Conservation (phyloP, 305 asterid genomes). For the Withania somnifera region DNA sequence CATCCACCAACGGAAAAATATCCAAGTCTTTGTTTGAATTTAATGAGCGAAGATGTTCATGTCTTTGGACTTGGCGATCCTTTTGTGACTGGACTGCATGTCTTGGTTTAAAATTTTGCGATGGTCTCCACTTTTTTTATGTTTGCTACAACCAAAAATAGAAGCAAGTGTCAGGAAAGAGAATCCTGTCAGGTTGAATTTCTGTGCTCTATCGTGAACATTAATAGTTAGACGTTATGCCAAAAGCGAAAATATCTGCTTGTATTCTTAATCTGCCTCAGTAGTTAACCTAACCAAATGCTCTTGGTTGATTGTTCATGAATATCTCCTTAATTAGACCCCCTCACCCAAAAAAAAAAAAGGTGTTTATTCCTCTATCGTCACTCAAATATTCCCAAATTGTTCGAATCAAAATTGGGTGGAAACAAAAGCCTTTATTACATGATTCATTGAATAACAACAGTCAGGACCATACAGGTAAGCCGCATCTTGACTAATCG, state of each 20-base stretch:
- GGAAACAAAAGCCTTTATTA: not conserved
- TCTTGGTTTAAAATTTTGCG: not conserved
- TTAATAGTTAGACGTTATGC: not conserved
- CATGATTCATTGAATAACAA: not conserved
- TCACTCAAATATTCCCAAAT: not conserved
- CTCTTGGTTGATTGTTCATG: not conserved
- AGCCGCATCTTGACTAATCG: not conserved
- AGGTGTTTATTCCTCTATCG: not conserved
- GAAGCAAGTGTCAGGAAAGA: not conserved
- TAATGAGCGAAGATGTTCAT: not conserved
- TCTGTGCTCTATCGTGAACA: not conserved
- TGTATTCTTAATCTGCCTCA: not conserved
- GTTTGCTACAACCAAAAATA: not conserved
- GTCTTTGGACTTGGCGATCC: not conserved
- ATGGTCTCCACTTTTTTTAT: not conserved
- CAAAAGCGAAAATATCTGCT: not conserved
- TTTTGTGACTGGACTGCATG: not conserved
- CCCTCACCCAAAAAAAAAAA: not conserved
- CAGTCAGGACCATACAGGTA: not conserved
- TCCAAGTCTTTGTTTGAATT: conserved; percentile 2
- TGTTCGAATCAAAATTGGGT: not conserved
- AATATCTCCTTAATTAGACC: not conserved
- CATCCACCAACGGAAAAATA: not conserved
- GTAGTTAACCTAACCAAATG: not conserved
- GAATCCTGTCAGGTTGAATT: not conserved